Base-by-base conservation (phyloP, 352 stramenopile species). In the Phytophthora parvispora region DNA sequence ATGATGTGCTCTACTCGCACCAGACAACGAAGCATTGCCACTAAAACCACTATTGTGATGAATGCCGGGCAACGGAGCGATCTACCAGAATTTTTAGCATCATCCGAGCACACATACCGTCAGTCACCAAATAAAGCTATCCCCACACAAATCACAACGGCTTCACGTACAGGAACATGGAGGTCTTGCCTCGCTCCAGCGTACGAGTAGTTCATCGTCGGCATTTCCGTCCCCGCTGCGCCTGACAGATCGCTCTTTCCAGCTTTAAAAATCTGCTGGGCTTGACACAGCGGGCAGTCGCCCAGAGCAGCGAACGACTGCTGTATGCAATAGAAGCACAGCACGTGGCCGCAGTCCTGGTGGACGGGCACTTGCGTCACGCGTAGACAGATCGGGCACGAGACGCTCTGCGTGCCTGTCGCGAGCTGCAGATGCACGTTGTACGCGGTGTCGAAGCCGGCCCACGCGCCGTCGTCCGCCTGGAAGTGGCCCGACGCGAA, bases 261-360 rank as follows among this genome's bases (percentile, higher is more conserved):
- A 38, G 43, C n/a, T 50, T 75, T 74, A 34, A 87, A 87, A 57
- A 83, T 63, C 27, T 84, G 69, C 28, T 87, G 81, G 4, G 81
- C 72, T 67, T 85, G 77, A 51, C 81, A 90, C 32, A 90, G 58
- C 8, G 77, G 72, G 43, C 81, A 90, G 43, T 71, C 60, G 10
- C 77, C 72, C 13, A 86, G 36, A 15, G 71, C 72, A 6, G 71
- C 72, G 25, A 84, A 58, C 10, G 70, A 81, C 27, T 90, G 81
- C 42, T 86, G 81, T 53, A 82, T 78, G 66, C 81, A 90, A 7
- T 78, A 69, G 40, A 78, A 59, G 36, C 81, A 89, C 31, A 89
- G 69, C 9, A 81, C 77, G 51, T 89, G 81, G 15, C 81, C 81
- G 45, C 81, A 89, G n/a, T 79, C 65, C 53, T 89, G 81, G 4